Evolutionary conservation across 2,329 filamentous ascomycete genomes (phyloP), one percentile per base, ranked within the genome.

Genomic region (Fusarium siculi): DNA sequence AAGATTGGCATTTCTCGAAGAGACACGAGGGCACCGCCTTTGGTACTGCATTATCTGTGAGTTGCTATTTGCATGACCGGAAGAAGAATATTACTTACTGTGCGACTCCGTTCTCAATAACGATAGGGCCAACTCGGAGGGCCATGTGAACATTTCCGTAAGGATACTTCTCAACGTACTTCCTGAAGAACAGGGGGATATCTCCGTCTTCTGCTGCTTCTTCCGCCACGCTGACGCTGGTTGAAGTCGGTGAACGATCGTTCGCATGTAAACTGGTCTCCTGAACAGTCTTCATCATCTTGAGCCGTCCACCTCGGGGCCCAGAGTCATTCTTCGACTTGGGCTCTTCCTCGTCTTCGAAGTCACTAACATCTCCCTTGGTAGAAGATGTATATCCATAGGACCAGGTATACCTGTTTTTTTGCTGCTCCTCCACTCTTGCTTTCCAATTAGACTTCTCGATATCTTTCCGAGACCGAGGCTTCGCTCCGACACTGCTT

Each of bases 131-230:
- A 36, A 85, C 61, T 1, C 82, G 78, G 11, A 85, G 74, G 15
- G 79, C 81, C 81, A 84, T 84, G 47, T 83, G 83, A 6, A 84
- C 80, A 58, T 83, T 82, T 4, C 79, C 80, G 60, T 80, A 84
- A 0, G 82, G 83, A 67, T 83, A 78, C 47, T 79, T 77, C 30
- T 81, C 76, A 2, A 77, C 73, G 39, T 78, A 76, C 14, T 70
- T 72, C 34, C 77, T 75, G 11, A 82, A 75, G 44, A 78, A 82
- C 4, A 75, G 37, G 1, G 82, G 81, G 16, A 83, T 76, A 9
- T 79, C 75, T 30, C 72, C 63, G 5, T 75, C 73, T 11, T 56
- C 74, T 18, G 68, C 68, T 10, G 70, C 68, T 30, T 76, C 68
- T 34, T 66, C 75, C 4, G 43, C 56, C 19, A 68, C 59, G 15